Conservation (phyloP, 352 stramenopile genomes). For the Phytophthora syringae region DNA sequence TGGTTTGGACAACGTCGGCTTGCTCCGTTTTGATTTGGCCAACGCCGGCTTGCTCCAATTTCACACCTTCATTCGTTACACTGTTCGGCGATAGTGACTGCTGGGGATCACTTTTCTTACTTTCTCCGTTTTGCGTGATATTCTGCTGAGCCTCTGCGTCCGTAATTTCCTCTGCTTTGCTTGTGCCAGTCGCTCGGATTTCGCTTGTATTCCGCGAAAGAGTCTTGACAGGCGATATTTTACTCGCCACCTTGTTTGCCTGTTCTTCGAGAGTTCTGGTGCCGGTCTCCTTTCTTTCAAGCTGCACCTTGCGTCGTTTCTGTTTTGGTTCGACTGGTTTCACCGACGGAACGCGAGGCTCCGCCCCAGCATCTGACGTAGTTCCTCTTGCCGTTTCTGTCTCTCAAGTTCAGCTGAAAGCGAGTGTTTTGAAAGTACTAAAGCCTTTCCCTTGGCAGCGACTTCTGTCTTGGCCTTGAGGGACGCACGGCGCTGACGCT, state of each 20-base stretch:
- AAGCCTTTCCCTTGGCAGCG: background rate
- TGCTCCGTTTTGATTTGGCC: too few relatives aligned
- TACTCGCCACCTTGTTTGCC: background rate
- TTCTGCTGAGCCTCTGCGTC: background rate
- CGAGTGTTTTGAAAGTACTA: background rate
- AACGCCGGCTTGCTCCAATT: background rate
- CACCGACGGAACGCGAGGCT: background rate
- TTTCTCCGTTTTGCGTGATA: background rate
- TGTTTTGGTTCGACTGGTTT: background rate
- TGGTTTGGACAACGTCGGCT: background rate
- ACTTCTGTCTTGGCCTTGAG: constrained; percentile 17
- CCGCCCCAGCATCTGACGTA: background rate
- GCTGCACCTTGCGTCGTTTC: constrained; percentile 6
- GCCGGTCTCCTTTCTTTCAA: background rate
- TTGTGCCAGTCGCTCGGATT: background rate
- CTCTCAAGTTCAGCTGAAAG: background rate
- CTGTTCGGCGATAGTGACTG: background rate
- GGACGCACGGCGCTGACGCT: constrained; percentile 3
- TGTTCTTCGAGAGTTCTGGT: background rate
- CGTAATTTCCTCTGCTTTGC: background rate
- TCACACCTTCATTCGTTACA: background rate
- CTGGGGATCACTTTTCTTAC: background rate
- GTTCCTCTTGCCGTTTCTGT: constrained; percentile 4
- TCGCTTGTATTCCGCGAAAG: background rate
- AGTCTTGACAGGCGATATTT: background rate